Evolutionary conservation across 78 protist species (phyloP), one percentile per base, ranked within the genome.

Genomic region (Corallochytrium limacisporum): DNA sequence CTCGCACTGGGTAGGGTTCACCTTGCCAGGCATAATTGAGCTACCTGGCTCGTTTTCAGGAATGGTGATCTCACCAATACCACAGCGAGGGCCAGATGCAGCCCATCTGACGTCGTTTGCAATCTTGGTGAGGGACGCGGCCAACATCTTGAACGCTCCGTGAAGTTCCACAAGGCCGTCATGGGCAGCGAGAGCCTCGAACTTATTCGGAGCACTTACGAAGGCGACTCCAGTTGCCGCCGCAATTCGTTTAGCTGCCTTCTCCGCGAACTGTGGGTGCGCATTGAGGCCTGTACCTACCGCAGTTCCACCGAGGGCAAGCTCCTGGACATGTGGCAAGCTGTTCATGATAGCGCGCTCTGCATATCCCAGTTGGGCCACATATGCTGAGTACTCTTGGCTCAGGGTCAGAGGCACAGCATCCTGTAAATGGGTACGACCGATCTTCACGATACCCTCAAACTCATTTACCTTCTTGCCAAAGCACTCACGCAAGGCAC

Each of bases 31-130:
- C 93, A 91, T 91, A 76, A 92, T 89, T 24, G 76, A 51, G 18
- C 77, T 48, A n/a, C 96, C 96, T 2, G 97, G 95, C 77, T 93
- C 97, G 68, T 93, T 93, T 56, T 66, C 91, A 22, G 93, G 97
- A 22, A 92, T 65, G 28, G 5, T 10, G 9, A 69, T 4, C 29
- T 92, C 97, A 24, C 89, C 90, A 0, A 92, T 15, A 44, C 97
- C 97, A 65, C 92, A 82, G 29, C 97, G 81, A 22, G 97, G 97
- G 5, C 97, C 97, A 1, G 79, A 47, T 22, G 65, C 88, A 16
- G 90, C 78, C 22, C 87, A 29, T 15, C 97, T 86, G 22, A 92
- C 57, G 72, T 92, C 97, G 72, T 89, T 85, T 60, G 94, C 97
- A 29, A 92, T 86, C 71, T 90, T 90, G 80, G 71, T 81, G 48